These are phyloP conservation scores for Alternaria postmessia DNA, from an alignment of 2,329 filamentous ascomycete genomes.

Conservation along the genomic window DNA sequence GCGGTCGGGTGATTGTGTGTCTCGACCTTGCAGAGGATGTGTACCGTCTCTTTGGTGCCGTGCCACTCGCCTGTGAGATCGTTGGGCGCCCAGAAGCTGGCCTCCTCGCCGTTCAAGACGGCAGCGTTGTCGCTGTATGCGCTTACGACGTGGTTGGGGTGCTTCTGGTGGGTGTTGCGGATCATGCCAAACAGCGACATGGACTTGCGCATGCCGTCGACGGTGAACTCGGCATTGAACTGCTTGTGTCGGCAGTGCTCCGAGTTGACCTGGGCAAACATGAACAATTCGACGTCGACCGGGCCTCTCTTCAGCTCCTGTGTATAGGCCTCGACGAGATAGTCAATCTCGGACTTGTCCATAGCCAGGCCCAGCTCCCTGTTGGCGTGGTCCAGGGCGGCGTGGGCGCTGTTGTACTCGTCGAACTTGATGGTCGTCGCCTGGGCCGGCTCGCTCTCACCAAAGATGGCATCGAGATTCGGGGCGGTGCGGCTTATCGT, in stretches of 20 bases:
- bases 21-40: slow-evolving; percentile 93
- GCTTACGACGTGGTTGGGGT: slow-evolving; percentile 83
- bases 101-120: slow-evolving; percentile 78
- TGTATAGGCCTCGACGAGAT: slow-evolving; percentile 85
- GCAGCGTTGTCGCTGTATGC: slow-evolving; percentile 98
- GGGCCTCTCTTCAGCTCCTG: slow-evolving; percentile 70
- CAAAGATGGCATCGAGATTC: slow-evolving; percentile 79
- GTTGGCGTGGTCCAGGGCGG: slow-evolving; percentile 83
- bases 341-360: slow-evolving; percentile 89
- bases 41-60: slow-evolving; percentile 83
- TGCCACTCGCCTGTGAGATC: slow-evolving; percentile 87
- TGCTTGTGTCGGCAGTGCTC: slow-evolving; percentile 91
- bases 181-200: slow-evolving; percentile 96
- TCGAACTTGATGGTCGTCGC: slow-evolving; percentile 78
- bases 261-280: slow-evolving; percentile 99
- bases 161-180: slow-evolving; percentile 84
- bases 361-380: slow-evolving; percentile 83
- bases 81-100: slow-evolving; percentile 86
- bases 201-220: slow-evolving; percentile 82
- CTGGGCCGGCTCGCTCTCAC: slow-evolving; percentile 69
- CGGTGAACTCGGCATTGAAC: slow-evolving; percentile 96
- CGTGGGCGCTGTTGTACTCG: slow-evolving; percentile 69
- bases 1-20: slow-evolving; percentile 98
- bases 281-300: slow-evolving; percentile 95
- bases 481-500: slow-evolving; percentile 73